Evolutionary conservation across 169 alveolate genomes (phyloP).

Genomic region (Eimeria brunetti): DNA sequence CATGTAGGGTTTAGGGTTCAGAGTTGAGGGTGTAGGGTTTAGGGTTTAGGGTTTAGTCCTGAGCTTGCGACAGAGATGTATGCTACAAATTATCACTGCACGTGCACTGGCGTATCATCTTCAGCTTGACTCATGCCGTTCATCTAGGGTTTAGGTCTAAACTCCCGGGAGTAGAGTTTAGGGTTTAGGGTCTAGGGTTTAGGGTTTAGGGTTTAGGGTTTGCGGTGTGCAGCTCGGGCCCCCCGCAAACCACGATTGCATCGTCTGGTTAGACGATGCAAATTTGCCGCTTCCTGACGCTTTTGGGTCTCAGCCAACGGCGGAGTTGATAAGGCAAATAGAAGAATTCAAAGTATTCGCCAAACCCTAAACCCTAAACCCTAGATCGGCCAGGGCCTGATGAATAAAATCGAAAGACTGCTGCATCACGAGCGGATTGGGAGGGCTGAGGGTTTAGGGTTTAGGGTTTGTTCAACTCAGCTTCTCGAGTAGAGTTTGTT

Average conservation of each 20-base stretch:
- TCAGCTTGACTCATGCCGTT: no score
- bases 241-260: conserved; percentile 91
- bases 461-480: no score
- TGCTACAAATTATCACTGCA: no score
- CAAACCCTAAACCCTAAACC: conserved; percentile 38
- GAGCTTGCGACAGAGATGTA: no score
- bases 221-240: conserved; percentile 95
- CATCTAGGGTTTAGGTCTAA: no score
- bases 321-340: conserved; percentile 94
- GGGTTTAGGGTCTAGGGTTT: conserved; percentile 34
- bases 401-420: neutral
- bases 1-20: neutral
- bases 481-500: no score
- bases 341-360: conserved; percentile 88
- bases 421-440: neutral
- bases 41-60: no score
- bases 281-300: conserved; percentile 95
- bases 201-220: conserved; percentile 85
- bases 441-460: no score
- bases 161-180: no score
- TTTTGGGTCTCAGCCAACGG: conserved; percentile 96
- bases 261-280: conserved; percentile 96
- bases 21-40: neutral
- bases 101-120: no score
- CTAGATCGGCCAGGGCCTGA: no score